These are phyloP conservation scores for Blepharisma japonicum DNA, from an alignment of 73 alveolate species.

Conservation along the genomic window DNA sequence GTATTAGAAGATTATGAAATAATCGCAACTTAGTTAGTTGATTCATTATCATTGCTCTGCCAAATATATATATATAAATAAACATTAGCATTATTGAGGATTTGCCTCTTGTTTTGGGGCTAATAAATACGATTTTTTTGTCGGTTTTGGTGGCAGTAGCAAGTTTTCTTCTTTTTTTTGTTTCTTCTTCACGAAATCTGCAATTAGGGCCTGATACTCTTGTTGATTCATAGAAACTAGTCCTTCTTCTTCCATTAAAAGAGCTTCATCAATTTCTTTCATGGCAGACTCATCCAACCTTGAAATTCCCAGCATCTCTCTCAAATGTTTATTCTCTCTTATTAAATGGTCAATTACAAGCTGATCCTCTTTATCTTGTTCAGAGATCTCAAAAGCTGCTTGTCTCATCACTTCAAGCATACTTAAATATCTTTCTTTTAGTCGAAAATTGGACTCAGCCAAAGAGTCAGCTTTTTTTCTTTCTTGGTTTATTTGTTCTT, in stretches of 20 bases:
- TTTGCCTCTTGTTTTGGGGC: no score
- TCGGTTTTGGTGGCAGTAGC: no score
- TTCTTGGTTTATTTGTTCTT: slow-evolving; percentile 20
- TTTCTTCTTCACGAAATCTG: no score
- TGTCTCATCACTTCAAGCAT: slow-evolving; percentile 29
- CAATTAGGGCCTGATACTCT: no score
- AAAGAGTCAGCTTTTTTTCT: background rate
- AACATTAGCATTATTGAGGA: no score
- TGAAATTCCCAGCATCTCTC: slow-evolving; percentile 14
- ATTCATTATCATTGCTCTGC: no score
- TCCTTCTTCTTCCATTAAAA: background rate
- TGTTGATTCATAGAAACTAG: no score
- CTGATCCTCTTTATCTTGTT: slow-evolving; percentile 29
- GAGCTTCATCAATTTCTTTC: slow-evolving; percentile 9
- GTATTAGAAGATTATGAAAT: no score
- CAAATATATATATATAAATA: no score
- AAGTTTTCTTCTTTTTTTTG: no score
- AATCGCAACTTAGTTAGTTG: no score
- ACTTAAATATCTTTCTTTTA: slow-evolving; percentile 12
- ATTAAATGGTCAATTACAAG: slow-evolving; percentile 11
- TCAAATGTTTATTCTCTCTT: slow-evolving; percentile 20
- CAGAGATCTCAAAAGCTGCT: slow-evolving; percentile 25
- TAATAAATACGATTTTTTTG: no score
- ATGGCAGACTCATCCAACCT: background rate
- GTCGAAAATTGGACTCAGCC: background rate